These are phyloP conservation scores for Crucihimalaya himalaica DNA, from an alignment of 345 rosid genomes.

Conservation along the genomic window DNA sequence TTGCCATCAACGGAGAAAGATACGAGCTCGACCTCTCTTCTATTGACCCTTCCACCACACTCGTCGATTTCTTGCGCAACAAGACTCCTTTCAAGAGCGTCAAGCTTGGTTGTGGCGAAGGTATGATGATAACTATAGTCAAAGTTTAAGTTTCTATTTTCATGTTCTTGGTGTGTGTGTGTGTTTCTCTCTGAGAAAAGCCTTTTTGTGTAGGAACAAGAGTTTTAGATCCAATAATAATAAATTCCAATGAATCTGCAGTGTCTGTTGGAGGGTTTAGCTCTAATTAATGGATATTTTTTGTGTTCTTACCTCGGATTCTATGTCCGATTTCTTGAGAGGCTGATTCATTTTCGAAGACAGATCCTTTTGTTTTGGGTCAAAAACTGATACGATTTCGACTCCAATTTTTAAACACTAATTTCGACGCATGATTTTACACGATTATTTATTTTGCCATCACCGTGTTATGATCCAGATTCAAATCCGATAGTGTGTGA, in stretches of 20 bases:
- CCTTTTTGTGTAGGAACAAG: background rate
- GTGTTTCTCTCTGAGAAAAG: background rate
- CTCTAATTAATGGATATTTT: background rate
- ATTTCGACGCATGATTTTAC: background rate
- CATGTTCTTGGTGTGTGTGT: background rate
- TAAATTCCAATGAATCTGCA: background rate
- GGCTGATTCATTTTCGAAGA: background rate
- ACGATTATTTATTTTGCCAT: background rate
- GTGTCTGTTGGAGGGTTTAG: background rate
- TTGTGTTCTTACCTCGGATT: conserved; percentile 13
- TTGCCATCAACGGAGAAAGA: conserved; percentile 77
- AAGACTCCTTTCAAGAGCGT: conserved; percentile 75
- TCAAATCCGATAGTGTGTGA: background rate
- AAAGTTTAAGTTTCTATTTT: background rate
- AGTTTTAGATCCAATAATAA: background rate
- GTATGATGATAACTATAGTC: conserved; percentile 36
- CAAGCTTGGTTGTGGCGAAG: conserved; percentile 94
- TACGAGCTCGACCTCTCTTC: conserved; percentile 58
- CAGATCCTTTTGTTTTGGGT: background rate
- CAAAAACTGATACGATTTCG: background rate
- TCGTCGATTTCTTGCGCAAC: conserved; percentile 78
- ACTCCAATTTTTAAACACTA: background rate
- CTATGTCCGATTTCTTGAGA: background rate
- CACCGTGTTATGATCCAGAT: background rate
- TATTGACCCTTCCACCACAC: conserved; percentile 70